phyloP scores from a whole-genome alignment of 129 eudicot species.

The Helianthus tuberosus region DNA sequence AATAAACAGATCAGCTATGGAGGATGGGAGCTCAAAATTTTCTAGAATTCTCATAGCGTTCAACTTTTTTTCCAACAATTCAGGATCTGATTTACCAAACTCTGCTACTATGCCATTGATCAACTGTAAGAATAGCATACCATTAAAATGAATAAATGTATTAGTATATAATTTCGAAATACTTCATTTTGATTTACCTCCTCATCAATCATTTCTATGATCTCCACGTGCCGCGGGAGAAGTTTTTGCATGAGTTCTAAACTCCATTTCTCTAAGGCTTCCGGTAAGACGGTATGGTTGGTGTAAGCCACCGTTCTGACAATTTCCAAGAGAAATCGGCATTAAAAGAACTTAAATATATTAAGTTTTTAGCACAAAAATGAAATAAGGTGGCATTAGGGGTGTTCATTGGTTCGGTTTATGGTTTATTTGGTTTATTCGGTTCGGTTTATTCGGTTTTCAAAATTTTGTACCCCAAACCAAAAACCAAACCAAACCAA shows the following conservation, averaged over 20 bases:
- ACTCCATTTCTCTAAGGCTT: slow-evolving; percentile 99
- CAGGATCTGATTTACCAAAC: slow-evolving; percentile 78
- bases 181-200: slow-evolving; percentile 50
- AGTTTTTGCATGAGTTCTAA: slow-evolving; percentile 86
- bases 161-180: neutral
- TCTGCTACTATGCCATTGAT: slow-evolving; percentile 60
- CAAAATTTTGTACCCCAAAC: no score
- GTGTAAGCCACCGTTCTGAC: slow-evolving; percentile 94
- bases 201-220: slow-evolving; percentile 83
- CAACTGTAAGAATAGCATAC: slow-evolving; percentile 56
- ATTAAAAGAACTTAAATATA: slow-evolving; percentile 10
- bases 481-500: no score
- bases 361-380: slow-evolving; percentile 4
- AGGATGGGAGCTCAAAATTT: slow-evolving; percentile 79
- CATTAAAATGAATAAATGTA: slow-evolving; percentile 18
- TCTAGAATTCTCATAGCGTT: slow-evolving; percentile 83
- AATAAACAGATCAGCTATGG: slow-evolving; percentile 57
- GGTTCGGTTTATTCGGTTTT: no score
- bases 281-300: slow-evolving; percentile 94
- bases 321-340: slow-evolving; percentile 28
- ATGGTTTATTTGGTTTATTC: no score
- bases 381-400: neutral
- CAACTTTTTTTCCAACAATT: slow-evolving; percentile 66
- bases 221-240: slow-evolving; percentile 96
- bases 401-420: no score